These are phyloP conservation scores for Auricularia cornea DNA, from an alignment of 768 basidiomycete genomes.

Conservation along the genomic window DNA sequence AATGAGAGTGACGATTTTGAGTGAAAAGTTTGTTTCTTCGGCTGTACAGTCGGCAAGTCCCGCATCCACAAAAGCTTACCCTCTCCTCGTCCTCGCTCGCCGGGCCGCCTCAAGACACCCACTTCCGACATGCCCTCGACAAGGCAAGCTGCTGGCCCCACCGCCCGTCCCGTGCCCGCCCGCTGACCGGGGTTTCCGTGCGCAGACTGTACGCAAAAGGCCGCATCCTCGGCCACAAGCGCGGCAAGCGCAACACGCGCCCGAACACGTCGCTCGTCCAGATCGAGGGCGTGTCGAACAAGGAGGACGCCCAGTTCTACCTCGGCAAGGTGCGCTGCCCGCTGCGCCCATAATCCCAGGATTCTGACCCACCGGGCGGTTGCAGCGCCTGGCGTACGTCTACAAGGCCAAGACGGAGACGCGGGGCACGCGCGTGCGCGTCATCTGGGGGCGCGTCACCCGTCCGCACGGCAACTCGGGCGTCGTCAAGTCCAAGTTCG, in stretches of 20 bases:
- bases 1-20: too few species aligned
- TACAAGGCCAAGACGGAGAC: conserved; percentile 96
- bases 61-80: not conserved
- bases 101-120: not conserved
- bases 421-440: conserved; percentile 89
- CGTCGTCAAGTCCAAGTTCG: conserved; percentile 96
- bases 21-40: not conserved
- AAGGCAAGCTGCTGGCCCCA: not conserved
- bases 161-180: not conserved
- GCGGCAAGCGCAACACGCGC: conserved; percentile 92
- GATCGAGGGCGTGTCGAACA: conserved; percentile 90
- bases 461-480: conserved; percentile 91
- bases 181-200: not conserved
- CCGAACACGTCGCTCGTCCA: conserved; percentile 95
- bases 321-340: conserved; percentile 78
- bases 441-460: conserved; percentile 98
- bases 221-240: conserved; percentile 96
- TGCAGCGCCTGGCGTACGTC: conserved; percentile 90
- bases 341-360: not conserved
- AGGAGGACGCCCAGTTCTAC: conserved; percentile 96
- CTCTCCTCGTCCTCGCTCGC: not conserved
- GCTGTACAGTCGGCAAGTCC: not conserved
- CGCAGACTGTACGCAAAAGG: conserved; percentile 95
- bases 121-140: not conserved
- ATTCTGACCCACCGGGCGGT: not conserved